Conservation (phyloP, 2,329 filamentous ascomycete species). For the Fusarium caatingaense region DNA sequence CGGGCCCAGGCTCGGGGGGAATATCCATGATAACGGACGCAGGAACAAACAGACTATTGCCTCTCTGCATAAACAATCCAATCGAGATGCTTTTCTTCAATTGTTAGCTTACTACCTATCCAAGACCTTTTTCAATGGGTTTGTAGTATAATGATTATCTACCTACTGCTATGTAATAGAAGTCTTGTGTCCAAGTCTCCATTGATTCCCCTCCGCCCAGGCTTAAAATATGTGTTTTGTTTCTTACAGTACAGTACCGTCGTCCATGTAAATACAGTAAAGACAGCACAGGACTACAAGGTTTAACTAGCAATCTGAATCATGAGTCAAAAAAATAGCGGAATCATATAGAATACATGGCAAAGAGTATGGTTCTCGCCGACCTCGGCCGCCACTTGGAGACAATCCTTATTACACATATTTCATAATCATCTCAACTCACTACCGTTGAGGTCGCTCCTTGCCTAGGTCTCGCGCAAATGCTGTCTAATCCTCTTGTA, state of each 20-base stretch:
- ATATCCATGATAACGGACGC: neutral
- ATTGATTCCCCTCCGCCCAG: neutral
- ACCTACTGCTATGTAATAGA: neutral
- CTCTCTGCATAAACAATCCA: neutral
- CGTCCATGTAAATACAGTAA: slow-evolving; percentile 2
- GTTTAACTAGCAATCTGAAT: neutral
- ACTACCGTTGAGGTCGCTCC: slow-evolving; percentile 6
- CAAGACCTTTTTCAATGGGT: neutral
- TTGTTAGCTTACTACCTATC: neutral
- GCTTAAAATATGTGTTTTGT: slow-evolving; percentile 1
- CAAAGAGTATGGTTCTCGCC: slow-evolving; percentile 4
- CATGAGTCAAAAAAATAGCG: slow-evolving; percentile 21
- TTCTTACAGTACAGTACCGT: neutral
- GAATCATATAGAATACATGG: slow-evolving; percentile 29
- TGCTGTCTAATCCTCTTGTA: slow-evolving; percentile 24
- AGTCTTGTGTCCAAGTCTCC: neutral
- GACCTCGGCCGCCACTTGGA: slow-evolving; percentile 20
- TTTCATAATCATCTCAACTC: neutral
- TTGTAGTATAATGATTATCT: neutral
- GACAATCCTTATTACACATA: neutral
- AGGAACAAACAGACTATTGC: neutral
- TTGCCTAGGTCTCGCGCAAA: neutral
- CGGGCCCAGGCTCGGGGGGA: neutral
- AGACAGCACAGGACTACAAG: neutral
- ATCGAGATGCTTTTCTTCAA: neutral